These are phyloP conservation scores for Rubroshorea leprosula DNA, from an alignment of 345 rosid genomes.

Conservation along the genomic window DNA sequence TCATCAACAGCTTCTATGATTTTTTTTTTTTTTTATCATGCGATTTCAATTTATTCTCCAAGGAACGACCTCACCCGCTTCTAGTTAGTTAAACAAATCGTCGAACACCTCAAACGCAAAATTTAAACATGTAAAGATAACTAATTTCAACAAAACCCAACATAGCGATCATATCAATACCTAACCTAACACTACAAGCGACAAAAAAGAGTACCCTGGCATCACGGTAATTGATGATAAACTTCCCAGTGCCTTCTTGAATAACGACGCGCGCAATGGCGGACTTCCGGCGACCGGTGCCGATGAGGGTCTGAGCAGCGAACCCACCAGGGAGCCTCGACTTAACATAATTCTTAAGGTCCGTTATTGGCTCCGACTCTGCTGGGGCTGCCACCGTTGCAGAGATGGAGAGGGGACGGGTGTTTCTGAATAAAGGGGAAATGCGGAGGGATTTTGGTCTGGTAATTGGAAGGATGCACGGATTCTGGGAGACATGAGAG, in stretches of 20 bases:
- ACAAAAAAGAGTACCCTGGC: conserved; percentile 50
- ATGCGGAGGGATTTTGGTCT: conserved; percentile 25
- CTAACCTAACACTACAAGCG: neutral
- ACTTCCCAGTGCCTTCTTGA: conserved; percentile 86
- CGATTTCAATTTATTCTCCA: neutral
- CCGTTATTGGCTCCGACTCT: conserved; percentile 33
- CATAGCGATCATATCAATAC: no score
- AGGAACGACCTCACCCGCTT: no score
- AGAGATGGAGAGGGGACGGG: conserved; percentile 35
- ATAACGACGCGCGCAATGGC: conserved; percentile 91
- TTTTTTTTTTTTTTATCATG: neutral
- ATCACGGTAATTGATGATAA: conserved; percentile 80
- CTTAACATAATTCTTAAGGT: conserved; percentile 69
- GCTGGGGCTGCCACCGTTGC: conserved; percentile 47
- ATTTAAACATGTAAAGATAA: neutral
- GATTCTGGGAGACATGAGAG: conserved; percentile 54
- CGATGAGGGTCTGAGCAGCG: conserved; percentile 77
- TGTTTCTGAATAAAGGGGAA: conserved; percentile 25
- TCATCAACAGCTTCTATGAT: neutral
- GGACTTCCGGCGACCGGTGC: conserved; percentile 89
- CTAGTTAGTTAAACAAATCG: neutral
- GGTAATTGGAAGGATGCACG: conserved; percentile 32
- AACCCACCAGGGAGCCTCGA: conserved; percentile 90
- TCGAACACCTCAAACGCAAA: conserved; percentile 5
- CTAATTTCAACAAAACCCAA: neutral